Percentiles rank a stretch among this genome's conserved stretches.
These are phyloP conservation scores for Termitomyces titanicus DNA, from an alignment of 768 basidiomycete genomes.

Conservation along the genomic window DNA sequence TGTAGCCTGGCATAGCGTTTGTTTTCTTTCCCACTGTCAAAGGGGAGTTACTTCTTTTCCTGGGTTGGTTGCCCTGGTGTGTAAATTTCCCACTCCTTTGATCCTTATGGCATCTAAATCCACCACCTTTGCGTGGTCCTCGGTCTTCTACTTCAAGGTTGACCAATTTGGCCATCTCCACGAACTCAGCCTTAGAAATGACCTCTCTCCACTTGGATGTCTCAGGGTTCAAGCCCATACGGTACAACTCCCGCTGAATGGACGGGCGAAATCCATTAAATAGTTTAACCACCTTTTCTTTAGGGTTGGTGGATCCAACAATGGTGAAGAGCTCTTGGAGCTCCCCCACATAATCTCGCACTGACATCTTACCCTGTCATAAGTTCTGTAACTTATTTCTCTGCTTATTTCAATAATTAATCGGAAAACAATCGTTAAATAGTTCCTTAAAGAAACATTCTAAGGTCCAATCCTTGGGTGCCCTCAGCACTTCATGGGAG, in stretches of 20 bases:
- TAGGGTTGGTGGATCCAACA: constrained; percentile 21
- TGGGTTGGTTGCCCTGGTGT: too few relatives aligned
- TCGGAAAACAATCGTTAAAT: constrained; percentile 10
- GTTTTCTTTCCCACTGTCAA: too few relatives aligned
- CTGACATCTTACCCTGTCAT: constrained; percentile 21
- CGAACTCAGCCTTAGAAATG: constrained; percentile 16
- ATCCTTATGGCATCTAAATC: background rate
- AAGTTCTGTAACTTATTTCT: constrained; percentile 15
- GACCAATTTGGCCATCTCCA: constrained; percentile 20
- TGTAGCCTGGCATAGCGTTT: background rate
- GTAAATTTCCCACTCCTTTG: too few relatives aligned
- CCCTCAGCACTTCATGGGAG: background rate
- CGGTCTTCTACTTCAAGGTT: background rate
- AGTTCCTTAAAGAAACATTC: constrained; percentile 3
- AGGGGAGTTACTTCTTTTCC: too few relatives aligned
- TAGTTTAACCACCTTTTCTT: constrained; percentile 27
- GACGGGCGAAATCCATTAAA: constrained; percentile 26
- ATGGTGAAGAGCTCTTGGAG: constrained; percentile 25
- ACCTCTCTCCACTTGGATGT: constrained; percentile 23
- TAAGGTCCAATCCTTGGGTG: background rate
- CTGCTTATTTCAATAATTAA: constrained; percentile 24
- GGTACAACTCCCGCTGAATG: constrained; percentile 27
- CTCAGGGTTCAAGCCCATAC: constrained; percentile 23
- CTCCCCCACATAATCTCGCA: constrained; percentile 27
- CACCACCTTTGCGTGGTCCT: background rate